Evolutionary conservation across 257 asterid species (phyloP), one percentile per base, ranked within the genome.

Genomic region (Nicotiana sylvestris): DNA sequence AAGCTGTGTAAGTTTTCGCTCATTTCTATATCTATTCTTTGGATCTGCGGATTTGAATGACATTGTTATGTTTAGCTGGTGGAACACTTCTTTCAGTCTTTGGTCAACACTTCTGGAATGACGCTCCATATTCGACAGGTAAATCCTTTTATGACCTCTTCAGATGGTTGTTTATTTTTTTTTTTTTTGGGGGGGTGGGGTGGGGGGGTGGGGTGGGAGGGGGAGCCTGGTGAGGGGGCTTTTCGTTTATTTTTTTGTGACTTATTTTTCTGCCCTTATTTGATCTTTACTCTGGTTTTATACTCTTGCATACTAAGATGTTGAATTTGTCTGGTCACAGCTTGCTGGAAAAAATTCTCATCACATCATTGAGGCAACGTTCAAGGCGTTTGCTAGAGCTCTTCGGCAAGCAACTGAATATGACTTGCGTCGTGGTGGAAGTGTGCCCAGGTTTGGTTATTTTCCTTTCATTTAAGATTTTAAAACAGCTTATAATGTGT

Each of bases 381-480:
- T 96, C 91, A 96, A 94, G 90, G 98, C 99, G 46, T 96, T 96
- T 70, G 99, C 98, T 29, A 92, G 99, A 90, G 99, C 99, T 84
- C 98, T 96, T 80, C 92, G 98, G 60, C 99, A 94, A 87, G 99
- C 99, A 77, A 93, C 97, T 7, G 98, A 93, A 83, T 88, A 84
- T 68, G 98, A 94, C 81, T 89, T 90, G 83, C 98, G 98, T 6
- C 97, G 98, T 72, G 94, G 82, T 57, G 97, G 97, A 87, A 96
- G 90, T 81, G 81, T 96, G 66, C 99, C 98, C 66, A 96, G 99
- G 99, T 96, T 84, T 68, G 85, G 56, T 53, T 27, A 51, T 61
- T 43, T 30, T 51, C n/a, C 37, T 1, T 25, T 66, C 29, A 30
- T 49, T 32, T 13, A 74, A 46, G 7, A 1, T 49, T 72, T 74